Conservation (phyloP, 1,284 basidiomycete species). For the Xerocomus minutiporus region DNA sequence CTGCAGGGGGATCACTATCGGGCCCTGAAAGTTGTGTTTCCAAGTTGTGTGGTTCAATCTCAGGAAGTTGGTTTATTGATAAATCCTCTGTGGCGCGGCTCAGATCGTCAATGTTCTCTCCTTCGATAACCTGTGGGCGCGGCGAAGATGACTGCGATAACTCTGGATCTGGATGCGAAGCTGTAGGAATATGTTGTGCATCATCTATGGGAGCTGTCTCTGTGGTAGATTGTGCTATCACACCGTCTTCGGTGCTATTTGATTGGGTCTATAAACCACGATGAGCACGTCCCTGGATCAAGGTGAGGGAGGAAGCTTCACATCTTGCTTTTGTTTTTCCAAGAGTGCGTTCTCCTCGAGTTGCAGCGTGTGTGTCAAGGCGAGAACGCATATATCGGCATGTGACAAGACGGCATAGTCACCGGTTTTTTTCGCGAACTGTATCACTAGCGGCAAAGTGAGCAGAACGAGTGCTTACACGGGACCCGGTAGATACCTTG, state of each 20-base stretch:
- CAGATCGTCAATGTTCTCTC: constrained; percentile 10
- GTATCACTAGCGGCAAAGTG: constrained; percentile 58
- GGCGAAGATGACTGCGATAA: constrained; percentile 1
- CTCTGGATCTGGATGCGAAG: constrained; percentile 1
- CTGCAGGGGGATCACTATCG: constrained; percentile 3
- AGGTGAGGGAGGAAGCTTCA: neutral
- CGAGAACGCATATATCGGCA: constrained; percentile 89
- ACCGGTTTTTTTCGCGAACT: constrained; percentile 93
- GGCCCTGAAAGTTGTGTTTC: constrained; percentile 7
- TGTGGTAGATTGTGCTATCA: constrained; percentile 17
- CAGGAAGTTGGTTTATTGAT: constrained; percentile 10
- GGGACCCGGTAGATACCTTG: constrained; percentile 57
- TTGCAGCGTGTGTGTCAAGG: constrained; percentile 79
- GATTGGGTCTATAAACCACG: constrained; percentile 9
- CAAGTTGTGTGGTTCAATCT: neutral
- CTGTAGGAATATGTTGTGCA: constrained; percentile 15
- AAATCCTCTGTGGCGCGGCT: constrained; percentile 6
- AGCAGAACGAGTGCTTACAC: constrained; percentile 9
- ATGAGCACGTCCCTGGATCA: neutral
- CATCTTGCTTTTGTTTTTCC: constrained; percentile 20
- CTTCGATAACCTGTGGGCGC: neutral
- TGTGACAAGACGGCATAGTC: constrained; percentile 92
- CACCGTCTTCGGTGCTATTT: neutral
- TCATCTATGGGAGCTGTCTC: constrained; percentile 45
- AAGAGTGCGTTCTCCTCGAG: constrained; percentile 37